Evolutionary conservation across 1,284 basidiomycete species (phyloP).

Genomic region (Sphaerobolus stellatus): DNA sequence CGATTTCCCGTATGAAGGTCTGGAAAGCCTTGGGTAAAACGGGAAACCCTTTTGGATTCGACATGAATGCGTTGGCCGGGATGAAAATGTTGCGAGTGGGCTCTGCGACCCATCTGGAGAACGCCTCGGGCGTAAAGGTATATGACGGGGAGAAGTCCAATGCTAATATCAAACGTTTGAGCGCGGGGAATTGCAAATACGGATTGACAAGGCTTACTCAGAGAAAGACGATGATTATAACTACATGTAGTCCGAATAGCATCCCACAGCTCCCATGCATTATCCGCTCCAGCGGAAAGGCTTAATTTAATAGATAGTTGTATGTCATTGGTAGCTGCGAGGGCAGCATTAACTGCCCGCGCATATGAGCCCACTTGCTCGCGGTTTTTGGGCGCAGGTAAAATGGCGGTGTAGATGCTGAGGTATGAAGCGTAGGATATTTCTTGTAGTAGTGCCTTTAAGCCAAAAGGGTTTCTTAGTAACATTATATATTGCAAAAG

Average conservation of each 20-base stretch:
- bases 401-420: constrained; percentile 78
- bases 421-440: constrained; percentile 92
- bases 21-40: constrained; percentile 93
- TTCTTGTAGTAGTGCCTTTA: constrained; percentile 90
- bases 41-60: constrained; percentile 96
- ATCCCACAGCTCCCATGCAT: constrained; percentile 99
- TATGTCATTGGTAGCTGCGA: constrained; percentile 65
- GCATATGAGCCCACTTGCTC: constrained; percentile 89
- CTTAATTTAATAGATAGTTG: constrained; percentile 81
- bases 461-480: background rate
- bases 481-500: constrained; percentile 14
- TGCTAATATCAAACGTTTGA: constrained; percentile 46
- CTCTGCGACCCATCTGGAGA: constrained; percentile 90
- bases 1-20: constrained; percentile 81
- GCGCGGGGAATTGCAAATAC: constrained; percentile 16
- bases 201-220: constrained; percentile 56
- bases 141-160: constrained; percentile 88
- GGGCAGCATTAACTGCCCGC: constrained; percentile 78
- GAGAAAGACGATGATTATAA: constrained; percentile 78
- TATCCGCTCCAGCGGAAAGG: constrained; percentile 76
- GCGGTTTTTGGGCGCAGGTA: constrained; percentile 89
- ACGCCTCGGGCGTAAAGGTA: constrained; percentile 68
- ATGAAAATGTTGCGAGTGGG: constrained; percentile 86
- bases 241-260: constrained; percentile 85
- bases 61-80: constrained; percentile 88